A percentile compares a stretch with the other conserved stretches of the same genome.
Conservation (phyloP, 352 stramenopile genomes). For the Plasmopara viticola region DNA sequence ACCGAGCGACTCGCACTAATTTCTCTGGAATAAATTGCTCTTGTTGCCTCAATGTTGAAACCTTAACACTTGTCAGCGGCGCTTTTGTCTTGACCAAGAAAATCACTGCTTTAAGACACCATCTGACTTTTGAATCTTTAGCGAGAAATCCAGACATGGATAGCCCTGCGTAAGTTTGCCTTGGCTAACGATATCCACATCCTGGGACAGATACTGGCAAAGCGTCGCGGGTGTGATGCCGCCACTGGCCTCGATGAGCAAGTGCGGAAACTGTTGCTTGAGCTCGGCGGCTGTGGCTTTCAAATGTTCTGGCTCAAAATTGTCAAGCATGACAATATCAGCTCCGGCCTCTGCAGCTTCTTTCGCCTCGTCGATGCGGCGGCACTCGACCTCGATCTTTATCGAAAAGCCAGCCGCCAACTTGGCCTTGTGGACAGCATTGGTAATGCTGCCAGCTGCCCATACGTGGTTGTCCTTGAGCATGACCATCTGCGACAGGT, state of each 20-base stretch:
- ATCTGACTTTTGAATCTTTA: slow-evolving; percentile 93
- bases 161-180: slow-evolving; percentile 97
- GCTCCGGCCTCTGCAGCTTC: slow-evolving; percentile 82
- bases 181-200: slow-evolving; percentile 97
- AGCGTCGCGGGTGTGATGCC: slow-evolving; percentile 96
- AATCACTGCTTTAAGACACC: slow-evolving; percentile 41
- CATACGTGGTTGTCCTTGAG: slow-evolving; percentile 99
- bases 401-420: slow-evolving; percentile 93
- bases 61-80: neutral
- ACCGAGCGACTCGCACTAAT: slow-evolving; percentile 18
- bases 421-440: slow-evolving; percentile 90
- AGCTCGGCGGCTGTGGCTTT: slow-evolving; percentile 88
- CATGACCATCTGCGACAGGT: slow-evolving; percentile 99
- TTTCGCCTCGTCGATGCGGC: slow-evolving; percentile 89
- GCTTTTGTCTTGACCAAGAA: neutral
- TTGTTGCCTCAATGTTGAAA: slow-evolving; percentile 7
- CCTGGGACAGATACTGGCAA: slow-evolving; percentile 86
- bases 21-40: slow-evolving; percentile 11
- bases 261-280: slow-evolving; percentile 92
- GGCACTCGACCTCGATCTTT: slow-evolving; percentile 99
- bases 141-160: slow-evolving; percentile 94
- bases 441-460: slow-evolving; percentile 91
- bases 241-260: slow-evolving; percentile 96
- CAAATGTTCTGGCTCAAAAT: slow-evolving; percentile 91
- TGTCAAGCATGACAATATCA: slow-evolving; percentile 99